A percentile compares a stretch with the other conserved stretches of the same genome.
Conservation (phyloP, 2,329 filamentous ascomycete species). For the Parafenestella ontariensis region DNA sequence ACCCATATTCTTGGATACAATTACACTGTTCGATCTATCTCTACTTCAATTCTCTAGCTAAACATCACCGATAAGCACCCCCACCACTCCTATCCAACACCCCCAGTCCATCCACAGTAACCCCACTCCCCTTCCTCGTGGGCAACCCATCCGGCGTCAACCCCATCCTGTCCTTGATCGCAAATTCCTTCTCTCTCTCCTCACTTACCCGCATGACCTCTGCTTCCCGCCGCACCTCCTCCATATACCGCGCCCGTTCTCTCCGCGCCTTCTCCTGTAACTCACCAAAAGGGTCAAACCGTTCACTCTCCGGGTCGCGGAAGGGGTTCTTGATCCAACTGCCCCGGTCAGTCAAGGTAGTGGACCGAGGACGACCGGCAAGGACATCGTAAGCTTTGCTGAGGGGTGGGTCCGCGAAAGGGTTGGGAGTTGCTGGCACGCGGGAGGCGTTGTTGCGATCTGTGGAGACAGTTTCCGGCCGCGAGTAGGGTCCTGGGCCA, state of each 20-base stretch:
- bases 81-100: constrained; percentile 33
- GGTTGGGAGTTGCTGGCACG: constrained; percentile 40
- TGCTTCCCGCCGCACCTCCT: constrained; percentile 32
- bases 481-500: constrained; percentile 30
- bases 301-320: constrained; percentile 41
- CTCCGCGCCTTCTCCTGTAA: constrained; percentile 40
- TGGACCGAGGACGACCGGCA: constrained; percentile 39
- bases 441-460: constrained; percentile 24
- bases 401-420: constrained; percentile 44
- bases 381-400: constrained; percentile 48
- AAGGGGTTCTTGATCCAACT: constrained; percentile 47
- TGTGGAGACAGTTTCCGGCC: constrained; percentile 45
- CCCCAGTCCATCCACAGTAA: constrained; percentile 33
- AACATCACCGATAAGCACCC: constrained; percentile 17
- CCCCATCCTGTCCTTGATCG: constrained; percentile 40
- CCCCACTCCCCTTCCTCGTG: constrained; percentile 32
- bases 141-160: constrained; percentile 19
- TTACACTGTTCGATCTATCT: neutral
- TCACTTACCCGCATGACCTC: constrained; percentile 19
- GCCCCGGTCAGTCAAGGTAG: constrained; percentile 44
- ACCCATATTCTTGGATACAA: too few species aligned
- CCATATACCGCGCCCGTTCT: constrained; percentile 35
- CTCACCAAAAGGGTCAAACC: constrained; percentile 49
- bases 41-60: neutral
- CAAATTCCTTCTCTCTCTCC: constrained; percentile 20